A percentile compares a stretch with the other conserved stretches of the same genome.
Conservation (phyloP, 345 rosid species). For the Salix arbutifolia region DNA sequence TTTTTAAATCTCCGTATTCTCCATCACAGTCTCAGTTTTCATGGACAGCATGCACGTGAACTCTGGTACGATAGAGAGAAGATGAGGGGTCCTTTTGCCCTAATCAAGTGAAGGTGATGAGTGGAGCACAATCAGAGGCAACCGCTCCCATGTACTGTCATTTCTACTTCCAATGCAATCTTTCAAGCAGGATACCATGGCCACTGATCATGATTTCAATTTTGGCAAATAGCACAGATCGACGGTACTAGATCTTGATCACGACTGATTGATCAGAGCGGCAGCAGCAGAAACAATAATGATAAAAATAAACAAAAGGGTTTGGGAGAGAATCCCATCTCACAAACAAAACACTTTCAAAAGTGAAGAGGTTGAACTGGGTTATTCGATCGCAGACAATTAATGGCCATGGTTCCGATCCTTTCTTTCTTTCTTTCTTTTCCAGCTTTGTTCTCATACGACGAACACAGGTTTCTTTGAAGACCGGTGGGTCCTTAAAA, state of each 20-base stretch:
- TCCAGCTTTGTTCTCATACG: background rate
- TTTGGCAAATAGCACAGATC: background rate
- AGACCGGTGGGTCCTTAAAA: background rate
- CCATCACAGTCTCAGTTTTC: no score
- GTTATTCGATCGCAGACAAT: background rate
- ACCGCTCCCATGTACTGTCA: background rate
- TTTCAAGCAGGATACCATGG: background rate
- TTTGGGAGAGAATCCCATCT: background rate
- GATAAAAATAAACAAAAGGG: no score
- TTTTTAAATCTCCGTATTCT: no score
- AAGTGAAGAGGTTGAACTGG: background rate
- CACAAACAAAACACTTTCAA: no score
- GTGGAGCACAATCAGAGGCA: background rate
- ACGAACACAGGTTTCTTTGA: background rate
- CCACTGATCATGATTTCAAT: no score
- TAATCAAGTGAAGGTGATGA: background rate
- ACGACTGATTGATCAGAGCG: background rate
- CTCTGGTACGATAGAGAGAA: background rate
- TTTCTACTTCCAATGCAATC: conserved; percentile 5
- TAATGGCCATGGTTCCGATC: background rate
- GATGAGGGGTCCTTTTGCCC: background rate
- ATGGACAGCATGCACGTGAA: background rate
- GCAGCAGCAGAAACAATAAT: no score
- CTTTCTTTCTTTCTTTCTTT: no score
- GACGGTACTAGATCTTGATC: background rate